Evolutionary conservation across 352 stramenopile genomes (phyloP), one percentile per base, ranked within the genome.

Genomic region (Globisporangium uncinulatum): DNA sequence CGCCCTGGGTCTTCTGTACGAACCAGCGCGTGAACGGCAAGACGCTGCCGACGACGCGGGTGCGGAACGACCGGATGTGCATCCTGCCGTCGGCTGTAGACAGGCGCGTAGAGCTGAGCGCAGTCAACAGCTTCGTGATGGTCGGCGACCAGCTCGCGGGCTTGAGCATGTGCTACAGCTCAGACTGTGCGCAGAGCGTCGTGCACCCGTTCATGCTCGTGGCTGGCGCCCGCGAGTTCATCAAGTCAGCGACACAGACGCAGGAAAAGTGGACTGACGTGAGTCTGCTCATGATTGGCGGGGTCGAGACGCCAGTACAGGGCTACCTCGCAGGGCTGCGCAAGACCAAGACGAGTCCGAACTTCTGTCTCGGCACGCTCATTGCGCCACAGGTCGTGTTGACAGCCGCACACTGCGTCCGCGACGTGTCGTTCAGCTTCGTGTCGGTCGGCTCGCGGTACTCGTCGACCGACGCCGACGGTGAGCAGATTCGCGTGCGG

Each of bases 401-500:
- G 20, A 79, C 70, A 0, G 67, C 70, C 2, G 70, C 70, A 0
- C 70, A 79, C 41, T 79, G 70, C 37, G 65, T 70, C 0, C 19
- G 54, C 1, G 52, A 54, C 15, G 47, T 65, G n/a, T 17, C 51
- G 17, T 64, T 70, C 24, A 43, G 15, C 15, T 69, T 58, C 20
- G 67, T 67, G 1, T 71, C 65, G 1, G 67, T 79, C 4, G 70
- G 70, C 8, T 74, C 70, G 1, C 54, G 59, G 17, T 71, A 71
- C 34, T 32, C 53, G 20, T 63, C 62, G 8, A 54, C 50, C 3
- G 59, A 65, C 6, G 15, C 44, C 4, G 70, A 79, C 47, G 70
- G 67, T n/a, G 68, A 76, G 53, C 67, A 74, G 50, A 76, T 79
- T 57, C 67, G 67, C 29, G 60, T 79, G 44, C 67, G 70, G 45